Base-by-base conservation (phyloP, 352 stramenopile genomes). In the Aphanomyces astaci region DNA sequence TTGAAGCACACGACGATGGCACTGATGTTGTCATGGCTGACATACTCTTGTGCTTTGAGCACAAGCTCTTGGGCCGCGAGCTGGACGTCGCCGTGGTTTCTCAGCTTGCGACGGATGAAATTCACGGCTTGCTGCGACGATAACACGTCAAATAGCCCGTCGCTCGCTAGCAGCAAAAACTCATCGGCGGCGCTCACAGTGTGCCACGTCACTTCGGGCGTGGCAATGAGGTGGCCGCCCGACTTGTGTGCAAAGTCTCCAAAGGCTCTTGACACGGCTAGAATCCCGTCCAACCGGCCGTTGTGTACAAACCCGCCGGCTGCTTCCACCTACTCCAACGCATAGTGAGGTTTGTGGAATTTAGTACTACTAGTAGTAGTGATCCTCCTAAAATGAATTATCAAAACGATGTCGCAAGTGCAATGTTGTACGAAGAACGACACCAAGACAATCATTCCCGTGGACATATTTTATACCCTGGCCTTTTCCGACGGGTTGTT, bases 81-180 rank as follows among this genome's bases (percentile, higher is more conserved):
- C 73, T 97, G 87, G 30, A 97, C 84, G 64, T 97, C 88, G 54
- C 90, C 86, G 67, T 96, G 84, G 45, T 84, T 84, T 31, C 82
- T 77, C 24, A 97, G 80, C 73, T 94, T 90, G n/a, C 86, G 80
- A 25, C 88, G 72, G 51, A 96, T 86, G 57, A 96, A 96, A 69
- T 97, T 97, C 4, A 97, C 84, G 24, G 85, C 82, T 64, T 95
- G 86, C 60, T 97, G 88, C 55, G 86, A 95, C 25, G 88, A 88
- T 19, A 97, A 72, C 28, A 96, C 88, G 64, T 97, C 90, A 71
- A 95, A 97, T 27, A 97, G 78, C 4, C 90, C 90, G 64, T 97
- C 90, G 63, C 89, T 96, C n/a, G 88, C 88, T 5, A 96, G 78
- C 63, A 97, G 78, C 64, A 97, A 36, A 64, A 97, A 97, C 70